Base-by-base conservation (phyloP, 164 flowering plant genomes). In the Chimonanthus salicifolius region DNA sequence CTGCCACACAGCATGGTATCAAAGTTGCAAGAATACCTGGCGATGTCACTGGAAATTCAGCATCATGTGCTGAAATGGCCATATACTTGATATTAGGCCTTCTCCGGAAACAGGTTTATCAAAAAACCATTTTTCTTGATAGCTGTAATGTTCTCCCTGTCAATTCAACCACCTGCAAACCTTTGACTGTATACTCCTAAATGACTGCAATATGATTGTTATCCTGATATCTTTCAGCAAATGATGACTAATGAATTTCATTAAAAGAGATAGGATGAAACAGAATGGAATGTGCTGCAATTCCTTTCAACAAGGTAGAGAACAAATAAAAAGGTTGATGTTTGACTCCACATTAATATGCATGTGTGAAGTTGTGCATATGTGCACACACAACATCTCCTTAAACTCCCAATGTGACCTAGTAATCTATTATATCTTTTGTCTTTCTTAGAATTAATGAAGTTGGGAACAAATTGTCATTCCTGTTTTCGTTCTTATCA, bases 41-140 rank as follows among this genome's bases (percentile, higher is more conserved):
- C 60, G 79, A 76, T 71, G 71, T 46, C 47, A 86, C 94, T 77
- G 98, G 97, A 77, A 94, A 94, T 81, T 87, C 98, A 62, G 80
- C 83, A 72, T 90, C 97, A 71, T 94, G 98, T 88, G 98, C 97
- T 64, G 98, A 92, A 82, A 86, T 92, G 94, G 91, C 94, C 44
- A 89, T 94, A 78, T 94, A 89, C 84, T 79, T 94, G 74, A 88
- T 92, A 83, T 68, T 94, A 76, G 97, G 93, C 74, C 97, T 94
- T 80, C 93, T 94, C 18, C 81, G 89, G 15, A 90, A 87, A 85
- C 98, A 92, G 80, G 98, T 94, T 4, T 4, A 33, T 33, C 33
- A 33, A 33, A 33, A 33, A 33, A 33, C 33, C 33, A 33, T 33
- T 33, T 33, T 33, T 33, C 33, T 33, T 33, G 33, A 33, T 33